Conservation (phyloP, 83 land plant genomes). For the Thuja plicata region DNA sequence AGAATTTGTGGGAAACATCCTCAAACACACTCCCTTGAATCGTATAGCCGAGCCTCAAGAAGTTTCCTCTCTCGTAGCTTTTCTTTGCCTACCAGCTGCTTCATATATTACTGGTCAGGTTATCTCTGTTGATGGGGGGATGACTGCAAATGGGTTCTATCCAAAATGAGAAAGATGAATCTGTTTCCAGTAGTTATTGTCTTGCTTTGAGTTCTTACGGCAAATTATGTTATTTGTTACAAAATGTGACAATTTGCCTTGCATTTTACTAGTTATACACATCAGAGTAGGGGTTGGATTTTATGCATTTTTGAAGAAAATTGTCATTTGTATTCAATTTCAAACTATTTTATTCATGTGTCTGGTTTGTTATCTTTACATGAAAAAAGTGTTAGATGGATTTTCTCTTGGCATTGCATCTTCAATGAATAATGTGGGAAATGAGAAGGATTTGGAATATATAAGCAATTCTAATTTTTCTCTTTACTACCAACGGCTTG, state of each 20-base stretch:
- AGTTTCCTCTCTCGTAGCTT: constrained; percentile 63
- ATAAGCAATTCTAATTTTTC: not conserved
- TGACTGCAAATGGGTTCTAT: constrained; percentile 27
- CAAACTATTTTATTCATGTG: not conserved
- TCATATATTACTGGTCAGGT: constrained; percentile 60
- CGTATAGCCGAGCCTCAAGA: constrained; percentile 57
- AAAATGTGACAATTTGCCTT: not conserved
- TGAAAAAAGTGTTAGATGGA: not conserved
- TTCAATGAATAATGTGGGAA: not conserved
- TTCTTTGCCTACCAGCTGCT: constrained; percentile 66
- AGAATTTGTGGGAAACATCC: not conserved
- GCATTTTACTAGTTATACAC: not conserved
- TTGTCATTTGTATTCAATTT: not conserved
- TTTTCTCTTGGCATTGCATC: not conserved
- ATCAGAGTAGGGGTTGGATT: not conserved
- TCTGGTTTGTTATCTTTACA: not conserved
- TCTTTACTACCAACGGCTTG: not conserved
- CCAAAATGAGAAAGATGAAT: not conserved
- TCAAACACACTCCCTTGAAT: constrained; percentile 41
- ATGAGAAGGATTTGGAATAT: not conserved
- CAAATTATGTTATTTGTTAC: not conserved
- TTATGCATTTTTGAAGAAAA: not conserved
- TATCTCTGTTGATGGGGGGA: constrained; percentile 69
- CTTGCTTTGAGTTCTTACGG: not conserved
- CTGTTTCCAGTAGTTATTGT: not conserved